Evolutionary conservation across 2,329 filamentous ascomycete genomes (phyloP), one percentile per base, ranked within the genome.

Genomic region (Phialemoniopsis sp.): DNA sequence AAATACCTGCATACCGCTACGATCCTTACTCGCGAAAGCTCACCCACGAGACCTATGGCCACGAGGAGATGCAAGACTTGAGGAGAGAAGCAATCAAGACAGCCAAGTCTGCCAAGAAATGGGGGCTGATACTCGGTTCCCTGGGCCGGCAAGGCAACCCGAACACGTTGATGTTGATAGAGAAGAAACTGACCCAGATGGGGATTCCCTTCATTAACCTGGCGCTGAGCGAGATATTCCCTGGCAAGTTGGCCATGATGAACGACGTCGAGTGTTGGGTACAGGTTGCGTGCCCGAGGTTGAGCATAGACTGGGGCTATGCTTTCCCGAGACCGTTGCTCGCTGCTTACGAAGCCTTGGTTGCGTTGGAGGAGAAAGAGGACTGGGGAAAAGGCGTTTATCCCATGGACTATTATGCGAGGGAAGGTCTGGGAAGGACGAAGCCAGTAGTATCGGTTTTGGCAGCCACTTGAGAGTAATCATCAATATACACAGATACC

Each of bases 251-350:
- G 48, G 89, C 88, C 0, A 82, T 93, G 71, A 96, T 98, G 89
- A 66, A 68, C 21, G 91, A 97, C 55, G 87, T 98, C 3, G 91
- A 96, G 57, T 95, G 89, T 53, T 98, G 93, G 93, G 91, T 98
- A 30, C 93, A 98, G 64, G 89, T 98, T 37, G 93, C 93, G 5
- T 98, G 93, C 64, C 93, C 93, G n/a, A 72, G 93, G 36, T 58
- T 98, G 58, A 97, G 91, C 61, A 98, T 98, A 50, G 93, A 98
- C 65, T 98, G 93, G 93, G 93, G 93, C 0, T 97, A 97, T 66
- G 93, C 93, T 1, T 98, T 98, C 57, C 79, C 89, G 2, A 69
- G 87, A 34, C 93, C 93, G 35, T 60, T 98, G 42, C 63, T 98
- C 56, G 97, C 91, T 38, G 91, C 93, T 3, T 96, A 98, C 52